Conservation (phyloP, 257 asterid genomes). For the Galeopsis tetrahit region DNA sequence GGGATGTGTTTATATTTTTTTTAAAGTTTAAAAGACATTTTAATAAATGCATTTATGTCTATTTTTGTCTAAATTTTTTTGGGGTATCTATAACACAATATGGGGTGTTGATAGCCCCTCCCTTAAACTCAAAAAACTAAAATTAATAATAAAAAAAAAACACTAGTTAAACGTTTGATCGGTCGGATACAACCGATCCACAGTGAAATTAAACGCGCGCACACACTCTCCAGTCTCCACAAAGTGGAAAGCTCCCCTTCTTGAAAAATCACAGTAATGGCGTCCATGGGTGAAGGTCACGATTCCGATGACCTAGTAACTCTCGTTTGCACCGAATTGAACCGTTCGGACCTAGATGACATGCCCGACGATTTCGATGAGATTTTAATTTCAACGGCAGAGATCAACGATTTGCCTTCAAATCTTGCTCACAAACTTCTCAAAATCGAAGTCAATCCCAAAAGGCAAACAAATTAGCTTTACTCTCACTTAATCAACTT, state of each 20-base stretch:
- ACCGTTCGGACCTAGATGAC: slow-evolving; percentile 30
- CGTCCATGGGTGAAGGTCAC: slow-evolving; percentile 34
- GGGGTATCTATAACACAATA: too few species aligned
- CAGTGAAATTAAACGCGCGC: too few species aligned
- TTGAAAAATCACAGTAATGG: slow-evolving; percentile 39
- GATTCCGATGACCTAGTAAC: slow-evolving; percentile 43
- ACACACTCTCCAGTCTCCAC: too few species aligned
- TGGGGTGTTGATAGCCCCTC: too few species aligned
- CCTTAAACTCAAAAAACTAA: too few species aligned
- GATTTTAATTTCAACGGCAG: slow-evolving; percentile 58
- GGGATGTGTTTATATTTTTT: too few species aligned
- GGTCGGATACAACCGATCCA: too few species aligned
- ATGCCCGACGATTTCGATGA: slow-evolving; percentile 31
- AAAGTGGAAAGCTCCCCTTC: background rate
- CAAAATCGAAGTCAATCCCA: slow-evolving; percentile 52
- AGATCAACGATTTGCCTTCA: slow-evolving; percentile 55
- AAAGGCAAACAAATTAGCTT: slow-evolving; percentile 44
- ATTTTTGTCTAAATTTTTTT: too few species aligned
- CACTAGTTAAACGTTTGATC: too few species aligned
- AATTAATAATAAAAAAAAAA: too few species aligned
- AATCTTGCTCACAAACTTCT: slow-evolving; percentile 48
- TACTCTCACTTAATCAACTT: slow-evolving; percentile 8
- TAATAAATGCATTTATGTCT: too few species aligned
- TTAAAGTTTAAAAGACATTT: too few species aligned
- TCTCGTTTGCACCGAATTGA: slow-evolving; percentile 50